Base-by-base conservation (phyloP, 257 asterid genomes). In the Prunella vulgaris region DNA sequence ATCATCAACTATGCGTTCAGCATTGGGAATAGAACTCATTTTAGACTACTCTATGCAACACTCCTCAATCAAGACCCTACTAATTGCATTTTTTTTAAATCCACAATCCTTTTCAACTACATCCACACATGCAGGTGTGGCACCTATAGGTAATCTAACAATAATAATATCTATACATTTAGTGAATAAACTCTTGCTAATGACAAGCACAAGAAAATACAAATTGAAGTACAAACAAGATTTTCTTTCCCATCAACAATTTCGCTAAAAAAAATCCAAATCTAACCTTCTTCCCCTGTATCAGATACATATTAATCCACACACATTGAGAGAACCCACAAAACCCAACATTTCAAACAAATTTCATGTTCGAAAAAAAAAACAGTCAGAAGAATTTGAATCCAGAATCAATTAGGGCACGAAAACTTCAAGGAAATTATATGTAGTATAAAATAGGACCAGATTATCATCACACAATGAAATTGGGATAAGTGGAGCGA, bases 371-470 rank as follows among this genome's bases (percentile, higher is more conserved):
- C 1, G n/a, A 49, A 6, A 1, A 24, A 3, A 17, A 28, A 52
- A 66, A 53, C 77, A 46, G 20, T 7, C 0, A 8, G 58, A 7
- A 30, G 65, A 10, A 15, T 4, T 35, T 33, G 38, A 30, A 42
- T 63, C 42, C 5, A 37, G 33, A 24, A 61, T 24, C 51, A 70
- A 66, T 61, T 65, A 77, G 65, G 77, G 70, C 75, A 73, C 30
- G 67, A 22, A 74, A 66, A 20, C 49, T 56, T 12, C 48, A 1
- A 35, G 21, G 7, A 30, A 28, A 30, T 9, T 7, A 38, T 9
- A 54, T 1, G n/a, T n/a, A n/a, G n/a, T n/a, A 54, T 7, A 17
- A 64, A 46, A 12, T 20, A 7, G 58, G 63, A 40, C 7, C 24
- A 57, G 35, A 30, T 32, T 37, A 66, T 51, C 32, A 62, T 51